A percentile compares a stretch with the other conserved stretches of the same genome.
These are phyloP conservation scores for Umbelopsis sp. DNA, from an alignment of 192 early-diverging fungal species.

Conservation along the genomic window DNA sequence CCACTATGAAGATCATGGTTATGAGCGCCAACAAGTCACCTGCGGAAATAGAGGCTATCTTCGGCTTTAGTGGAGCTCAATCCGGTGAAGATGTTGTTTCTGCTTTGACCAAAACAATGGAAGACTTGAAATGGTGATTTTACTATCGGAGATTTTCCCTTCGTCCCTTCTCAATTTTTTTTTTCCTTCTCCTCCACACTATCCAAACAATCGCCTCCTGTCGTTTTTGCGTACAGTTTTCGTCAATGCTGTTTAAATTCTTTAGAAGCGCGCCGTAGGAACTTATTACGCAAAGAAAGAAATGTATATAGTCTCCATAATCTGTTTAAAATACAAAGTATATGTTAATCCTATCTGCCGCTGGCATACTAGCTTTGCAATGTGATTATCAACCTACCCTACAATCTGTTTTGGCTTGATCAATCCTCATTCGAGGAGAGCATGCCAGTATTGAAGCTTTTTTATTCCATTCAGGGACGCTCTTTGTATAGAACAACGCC, in stretches of 20 bases:
- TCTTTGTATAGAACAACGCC: too few relatives aligned
- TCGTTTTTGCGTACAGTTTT: too few relatives aligned
- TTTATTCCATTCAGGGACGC: too few relatives aligned
- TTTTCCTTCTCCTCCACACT: not conserved
- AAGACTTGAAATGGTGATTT: conserved; percentile 23
- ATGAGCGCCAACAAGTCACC: conserved; percentile 19
- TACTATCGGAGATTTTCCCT: not conserved
- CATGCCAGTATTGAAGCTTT: too few relatives aligned
- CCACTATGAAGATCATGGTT: conserved; percentile 22
- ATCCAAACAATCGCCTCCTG: too few relatives aligned
- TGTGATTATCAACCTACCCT: not conserved
- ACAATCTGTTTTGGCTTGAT: too few relatives aligned
- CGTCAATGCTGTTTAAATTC: not conserved
- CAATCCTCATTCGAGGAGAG: too few relatives aligned
- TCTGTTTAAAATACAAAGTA: not conserved
- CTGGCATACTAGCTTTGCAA: not conserved
- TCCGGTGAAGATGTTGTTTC: conserved; percentile 20
- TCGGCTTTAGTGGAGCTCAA: conserved; percentile 15
- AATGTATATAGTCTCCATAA: not conserved
- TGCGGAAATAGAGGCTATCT: not conserved
- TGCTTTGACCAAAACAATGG: conserved; percentile 23
- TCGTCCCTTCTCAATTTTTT: not conserved
- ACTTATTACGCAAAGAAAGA: not conserved
- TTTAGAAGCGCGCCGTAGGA: not conserved
- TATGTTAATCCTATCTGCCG: not conserved